phyloP scores from a whole-genome alignment of 768 basidiomycete species.

The Lactifluus subvellereus region DNA sequence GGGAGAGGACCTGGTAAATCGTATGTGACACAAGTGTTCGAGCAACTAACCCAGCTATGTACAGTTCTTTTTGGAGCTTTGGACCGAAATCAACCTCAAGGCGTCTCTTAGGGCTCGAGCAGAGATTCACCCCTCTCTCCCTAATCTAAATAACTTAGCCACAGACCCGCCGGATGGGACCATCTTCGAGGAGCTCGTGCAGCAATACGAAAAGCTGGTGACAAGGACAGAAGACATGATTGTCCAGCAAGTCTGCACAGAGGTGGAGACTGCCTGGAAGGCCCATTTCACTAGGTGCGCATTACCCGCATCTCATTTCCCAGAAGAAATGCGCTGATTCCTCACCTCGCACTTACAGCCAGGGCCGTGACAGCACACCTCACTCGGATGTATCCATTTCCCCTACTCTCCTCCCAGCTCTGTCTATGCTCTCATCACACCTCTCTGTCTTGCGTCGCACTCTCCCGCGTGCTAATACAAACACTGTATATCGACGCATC shows the following conservation, averaged over 20 bases:
- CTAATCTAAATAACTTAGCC: slow-evolving; percentile 36
- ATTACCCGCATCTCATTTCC: neutral
- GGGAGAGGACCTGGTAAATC: slow-evolving; percentile 82
- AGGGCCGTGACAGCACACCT: slow-evolving; percentile 29
- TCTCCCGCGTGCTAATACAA: slow-evolving; percentile 53
- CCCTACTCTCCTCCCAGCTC: slow-evolving; percentile 64
- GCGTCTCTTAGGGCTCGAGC: slow-evolving; percentile 52
- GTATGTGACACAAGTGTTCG: neutral
- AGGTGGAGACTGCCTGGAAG: slow-evolving; percentile 73
- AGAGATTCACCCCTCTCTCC: slow-evolving; percentile 45
- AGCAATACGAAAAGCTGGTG: slow-evolving; percentile 53
- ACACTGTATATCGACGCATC: slow-evolving; percentile 67
- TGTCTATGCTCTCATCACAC: slow-evolving; percentile 78
- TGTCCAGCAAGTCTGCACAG: slow-evolving; percentile 72
- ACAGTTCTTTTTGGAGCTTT: slow-evolving; percentile 91
- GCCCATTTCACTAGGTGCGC: slow-evolving; percentile 52
- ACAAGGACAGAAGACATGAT: slow-evolving; percentile 84
- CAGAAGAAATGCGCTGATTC: neutral
- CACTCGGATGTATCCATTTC: slow-evolving; percentile 48
- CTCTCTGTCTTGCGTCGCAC: slow-evolving; percentile 59
- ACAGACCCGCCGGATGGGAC: slow-evolving; percentile 48
- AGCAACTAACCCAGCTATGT: neutral
- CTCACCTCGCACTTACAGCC: slow-evolving; percentile 29
- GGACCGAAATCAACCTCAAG: slow-evolving; percentile 67
- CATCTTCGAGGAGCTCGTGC: slow-evolving; percentile 74